Evolutionary conservation across 2,329 filamentous ascomycete species (phyloP).

Genomic region (Sclerotinia sclerotiorum): DNA sequence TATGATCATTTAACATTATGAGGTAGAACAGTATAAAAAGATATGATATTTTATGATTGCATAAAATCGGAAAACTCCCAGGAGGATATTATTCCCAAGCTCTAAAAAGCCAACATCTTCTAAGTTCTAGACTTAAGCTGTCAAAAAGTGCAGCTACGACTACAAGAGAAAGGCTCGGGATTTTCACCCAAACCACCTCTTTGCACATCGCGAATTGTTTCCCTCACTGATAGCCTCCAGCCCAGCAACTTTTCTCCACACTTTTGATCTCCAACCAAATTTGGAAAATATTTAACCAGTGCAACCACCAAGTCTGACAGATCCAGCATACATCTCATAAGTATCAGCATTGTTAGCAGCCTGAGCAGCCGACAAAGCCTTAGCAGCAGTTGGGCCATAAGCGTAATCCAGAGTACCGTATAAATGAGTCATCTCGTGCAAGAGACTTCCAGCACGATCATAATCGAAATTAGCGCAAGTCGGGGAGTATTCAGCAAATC

Average conservation of each 20-base stretch:
- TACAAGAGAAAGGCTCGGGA: not conserved
- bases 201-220: not conserved
- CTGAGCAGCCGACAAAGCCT: slow-evolving; percentile 28
- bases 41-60: too few species aligned
- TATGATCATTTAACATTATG: too few species aligned
- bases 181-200: not conserved
- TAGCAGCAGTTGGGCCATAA: slow-evolving; percentile 32
- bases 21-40: too few species aligned
- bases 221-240: too few species aligned
- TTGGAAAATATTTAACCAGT: slow-evolving; percentile 4
- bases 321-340: slow-evolving; percentile 35
- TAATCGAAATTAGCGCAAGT: slow-evolving; percentile 33
- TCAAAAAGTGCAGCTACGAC: not conserved
- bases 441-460: slow-evolving; percentile 31
- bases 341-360: slow-evolving; percentile 34
- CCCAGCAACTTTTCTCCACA: not conserved
- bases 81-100: too few species aligned
- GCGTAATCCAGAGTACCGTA: slow-evolving; percentile 34
- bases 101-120: not conserved
- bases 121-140: not conserved
- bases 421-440: slow-evolving; percentile 34
- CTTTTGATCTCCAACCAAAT: not conserved
- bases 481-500: slow-evolving; percentile 28
- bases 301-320: slow-evolving; percentile 33
- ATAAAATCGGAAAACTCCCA: too few species aligned